Base-by-base conservation (phyloP, 306 rosid genomes). In the Erythrophleum fordii region DNA sequence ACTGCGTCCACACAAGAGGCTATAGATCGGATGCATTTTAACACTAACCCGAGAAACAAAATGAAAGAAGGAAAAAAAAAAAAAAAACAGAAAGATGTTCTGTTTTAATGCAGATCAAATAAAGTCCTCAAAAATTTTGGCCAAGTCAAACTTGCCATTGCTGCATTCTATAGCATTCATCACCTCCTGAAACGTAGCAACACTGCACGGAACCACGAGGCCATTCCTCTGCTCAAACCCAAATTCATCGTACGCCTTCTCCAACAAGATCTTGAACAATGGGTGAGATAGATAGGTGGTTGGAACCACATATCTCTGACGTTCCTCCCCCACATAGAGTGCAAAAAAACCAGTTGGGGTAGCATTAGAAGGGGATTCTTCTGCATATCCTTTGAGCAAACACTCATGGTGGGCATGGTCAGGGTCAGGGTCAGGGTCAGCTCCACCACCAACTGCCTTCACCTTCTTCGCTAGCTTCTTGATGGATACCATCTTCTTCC, bases 211-310 rank as follows among this genome's bases (percentile, higher is more conserved):
- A 77, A 95, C 88, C 1, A 89, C 95, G 0, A 95, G 89, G 3
- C 95, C 97, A 73, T 65, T 82, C 77, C 83, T 89, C 61, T 92
- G 97, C 16, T 86, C 80, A 25, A 90, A 95, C 22, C 98, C 98
- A 73, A 90, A 95, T 83, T 92, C 98, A 25, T 91, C 72, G 76
- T 76, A 81, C 0, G 95, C 84, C 81, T 91, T 95, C 68, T 95
- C 95, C 80, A 92, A 37, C 77, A 92, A 53, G 86, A 95, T 95
- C 95, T 91, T 95, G 87, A 95, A 89, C 26, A 95, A 88, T 0
- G 98, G 98, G 59, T 94, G 98, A 42, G 86, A 77, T 22, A 94
- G 94, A 77, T 75, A 92, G 51, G 86, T 58, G 0, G 95, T 92
- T 1, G 90, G 93, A 59, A 91, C 92, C 78, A 88, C 91, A 26